Base-by-base conservation (phyloP, 164 flowering plant species). In the Umbellularia californica region DNA sequence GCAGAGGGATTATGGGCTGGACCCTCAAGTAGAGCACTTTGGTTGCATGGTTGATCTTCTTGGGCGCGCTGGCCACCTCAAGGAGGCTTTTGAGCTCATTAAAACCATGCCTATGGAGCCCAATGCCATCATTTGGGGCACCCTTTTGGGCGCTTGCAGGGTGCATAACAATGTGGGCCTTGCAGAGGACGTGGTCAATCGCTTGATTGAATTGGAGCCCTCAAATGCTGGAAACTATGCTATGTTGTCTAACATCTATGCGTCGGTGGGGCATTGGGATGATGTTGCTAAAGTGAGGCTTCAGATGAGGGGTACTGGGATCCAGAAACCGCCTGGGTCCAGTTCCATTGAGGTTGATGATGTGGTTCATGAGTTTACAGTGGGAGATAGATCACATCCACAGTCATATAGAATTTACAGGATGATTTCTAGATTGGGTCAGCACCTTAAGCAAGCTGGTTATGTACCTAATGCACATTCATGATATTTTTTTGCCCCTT, bases 241-340 rank as follows among this genome's bases (percentile, higher is more conserved):
- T 2, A 75, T 85, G 77, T 51, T 92, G 79, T 89, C 97, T 52
- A 91, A 88, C 77, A 87, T 94, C 63, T 88, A 83, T 82, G 92
- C 97, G 41, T 84, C 89, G 15, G 83, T 84, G 3, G 90, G 92
- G 20, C 85, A 89, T 63, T 92, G 97, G 98, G 75, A 73, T 5
- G 74, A 74, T 80, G 89, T 84, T 41, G 85, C 95, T 7, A 81
- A 80, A 79, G 81, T 81, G 62, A 82, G 93, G 80, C 35, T 79
- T 75, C 74, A 33, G 64, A 88, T 94, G 93, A 91, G 79, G 82
- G 83, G 64, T 23, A 73, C 76, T 1, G 82, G 84, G 4, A 50
- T 63, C 7, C 75, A 80, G 62, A 91, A 88, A 78, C 81, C 81
- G 5, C 79, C 92, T 3, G 94, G 98, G 5, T 86, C 83, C 50